Percentiles rank a stretch among this genome's conserved stretches.
phyloP scores from a whole-genome alignment of 371 early-diverging fungal genomes.

The Massospora cicadina region DNA sequence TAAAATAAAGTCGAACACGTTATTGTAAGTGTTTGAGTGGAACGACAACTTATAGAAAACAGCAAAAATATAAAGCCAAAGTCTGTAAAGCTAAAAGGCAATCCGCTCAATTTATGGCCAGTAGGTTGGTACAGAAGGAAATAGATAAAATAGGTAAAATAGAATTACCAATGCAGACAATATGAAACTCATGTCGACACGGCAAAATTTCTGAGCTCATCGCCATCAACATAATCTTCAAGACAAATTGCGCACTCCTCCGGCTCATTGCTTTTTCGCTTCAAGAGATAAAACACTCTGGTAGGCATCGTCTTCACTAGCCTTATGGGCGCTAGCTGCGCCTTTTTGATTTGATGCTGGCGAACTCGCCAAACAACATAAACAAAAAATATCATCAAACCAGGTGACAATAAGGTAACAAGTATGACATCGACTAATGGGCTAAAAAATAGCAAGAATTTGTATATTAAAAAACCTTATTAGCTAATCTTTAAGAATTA shows the following conservation, averaged over 20 bases:
- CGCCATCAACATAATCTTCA: slow-evolving; percentile 65
- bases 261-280: slow-evolving; percentile 35
- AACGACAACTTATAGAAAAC: too few relatives aligned
- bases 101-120: neutral
- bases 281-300: slow-evolving; percentile 34
- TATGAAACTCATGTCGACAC: slow-evolving; percentile 84
- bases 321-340: slow-evolving; percentile 42
- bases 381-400: slow-evolving; percentile 43
- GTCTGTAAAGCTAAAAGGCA: neutral
- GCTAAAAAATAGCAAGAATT: too few relatives aligned
- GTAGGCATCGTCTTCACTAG: slow-evolving; percentile 38
- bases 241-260: slow-evolving; percentile 87
- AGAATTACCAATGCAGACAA: slow-evolving; percentile 70
- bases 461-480: too few relatives aligned
- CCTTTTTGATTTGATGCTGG: slow-evolving; percentile 30
- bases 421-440: slow-evolving; percentile 50
- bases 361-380: slow-evolving; percentile 44
- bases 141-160: too few relatives aligned
- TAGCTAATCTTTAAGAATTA: too few relatives aligned
- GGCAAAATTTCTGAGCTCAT: slow-evolving; percentile 60
- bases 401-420: slow-evolving; percentile 44
- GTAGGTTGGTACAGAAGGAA: too few relatives aligned
- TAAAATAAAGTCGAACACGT: neutral
- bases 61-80: neutral
- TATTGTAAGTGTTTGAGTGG: neutral